Evolutionary conservation across 148 eudicot genomes (phyloP), one percentile per base, ranked within the genome.

Genomic region (Drosera capensis): DNA sequence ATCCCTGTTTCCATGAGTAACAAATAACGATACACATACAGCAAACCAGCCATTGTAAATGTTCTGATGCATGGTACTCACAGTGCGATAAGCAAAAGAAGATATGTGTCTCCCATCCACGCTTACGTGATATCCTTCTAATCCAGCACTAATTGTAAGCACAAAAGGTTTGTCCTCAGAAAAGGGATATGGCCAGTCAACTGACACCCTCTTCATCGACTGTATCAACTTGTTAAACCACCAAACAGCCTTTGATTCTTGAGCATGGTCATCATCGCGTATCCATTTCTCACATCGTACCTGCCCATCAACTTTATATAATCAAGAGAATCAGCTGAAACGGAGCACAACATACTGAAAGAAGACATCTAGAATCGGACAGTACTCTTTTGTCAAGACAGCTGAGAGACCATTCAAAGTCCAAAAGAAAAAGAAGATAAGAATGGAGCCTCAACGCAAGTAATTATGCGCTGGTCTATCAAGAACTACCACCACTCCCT

Each of bases 281-380:
- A 69, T 70, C 95, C 95, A 85, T 51, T 70, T 70, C 65, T 85
- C 95, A 47, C 95, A 85, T 68, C 76, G 80, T 25, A 61, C 60
- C 65, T 69, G 88, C 39, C 86, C 82, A 49, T 80, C 86, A 57
- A 85, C 95, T 85, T 66, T 57, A 65, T 34, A 34, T 34, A 34
- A 34, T 34, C 38, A 34, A 13, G 1, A 11, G 0, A 9, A 34
- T 0, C 38, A 34, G 31, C n/a, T n/a, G n/a, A n/a, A n/a, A n/a
- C n/a, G n/a, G n/a, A n/a, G n/a, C n/a, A n/a, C n/a, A n/a, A n/a
- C n/a, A n/a, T n/a, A n/a, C n/a, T n/a, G n/a, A n/a, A n/a, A n/a
- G n/a, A n/a, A n/a, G n/a, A n/a, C n/a, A n/a, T n/a, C n/a, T n/a
- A n/a, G n/a, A n/a, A n/a, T n/a, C n/a, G n/a, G n/a, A n/a, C n/a